Evolutionary conservation across 495 filamentous ascomycete species (phyloP).

Genomic region (Hypoxylon rickii): DNA sequence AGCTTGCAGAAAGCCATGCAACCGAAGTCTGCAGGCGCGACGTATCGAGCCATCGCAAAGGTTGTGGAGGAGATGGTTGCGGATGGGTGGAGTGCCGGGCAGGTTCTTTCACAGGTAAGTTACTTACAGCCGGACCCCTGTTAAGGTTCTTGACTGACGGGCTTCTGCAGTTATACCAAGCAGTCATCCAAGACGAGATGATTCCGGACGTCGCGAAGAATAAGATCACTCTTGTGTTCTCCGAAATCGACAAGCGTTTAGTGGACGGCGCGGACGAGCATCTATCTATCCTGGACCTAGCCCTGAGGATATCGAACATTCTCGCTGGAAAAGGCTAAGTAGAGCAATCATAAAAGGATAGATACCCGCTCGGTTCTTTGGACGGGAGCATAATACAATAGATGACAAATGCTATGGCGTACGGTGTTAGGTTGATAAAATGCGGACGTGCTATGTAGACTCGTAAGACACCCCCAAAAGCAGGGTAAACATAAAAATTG

Average conservation of each 20-base stretch:
- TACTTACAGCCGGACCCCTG: not conserved
- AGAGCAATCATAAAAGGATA: not conserved
- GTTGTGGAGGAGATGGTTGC: constrained; percentile 89
- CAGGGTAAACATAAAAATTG: not conserved
- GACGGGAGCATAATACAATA: not conserved
- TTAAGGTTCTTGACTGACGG: constrained; percentile 7
- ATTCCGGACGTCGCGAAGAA: constrained; percentile 86
- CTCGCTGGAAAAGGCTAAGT: constrained; percentile 52
- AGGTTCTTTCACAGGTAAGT: constrained; percentile 76
- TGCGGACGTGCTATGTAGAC: not conserved
- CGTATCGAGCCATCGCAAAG: constrained; percentile 74
- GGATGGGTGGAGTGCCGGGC: constrained; percentile 97
- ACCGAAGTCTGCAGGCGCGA: constrained; percentile 63
- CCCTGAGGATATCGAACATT: constrained; percentile 78
- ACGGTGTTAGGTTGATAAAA: constrained; percentile 26
- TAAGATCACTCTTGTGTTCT: constrained; percentile 86
- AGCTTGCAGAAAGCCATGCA: constrained; percentile 76
- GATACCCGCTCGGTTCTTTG: not conserved
- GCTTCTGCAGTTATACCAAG: constrained; percentile 72
- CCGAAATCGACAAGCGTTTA: constrained; percentile 89
- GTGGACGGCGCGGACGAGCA: constrained; percentile 99
- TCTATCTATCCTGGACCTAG: constrained; percentile 82
- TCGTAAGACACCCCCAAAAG: not conserved
- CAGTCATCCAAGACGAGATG: constrained; percentile 79
- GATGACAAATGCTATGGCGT: constrained; percentile 14